Percentiles rank a stretch among this genome's conserved stretches.
Conservation (phyloP, 2,329 filamentous ascomycete genomes). For the Geoglossum cookeanum region DNA sequence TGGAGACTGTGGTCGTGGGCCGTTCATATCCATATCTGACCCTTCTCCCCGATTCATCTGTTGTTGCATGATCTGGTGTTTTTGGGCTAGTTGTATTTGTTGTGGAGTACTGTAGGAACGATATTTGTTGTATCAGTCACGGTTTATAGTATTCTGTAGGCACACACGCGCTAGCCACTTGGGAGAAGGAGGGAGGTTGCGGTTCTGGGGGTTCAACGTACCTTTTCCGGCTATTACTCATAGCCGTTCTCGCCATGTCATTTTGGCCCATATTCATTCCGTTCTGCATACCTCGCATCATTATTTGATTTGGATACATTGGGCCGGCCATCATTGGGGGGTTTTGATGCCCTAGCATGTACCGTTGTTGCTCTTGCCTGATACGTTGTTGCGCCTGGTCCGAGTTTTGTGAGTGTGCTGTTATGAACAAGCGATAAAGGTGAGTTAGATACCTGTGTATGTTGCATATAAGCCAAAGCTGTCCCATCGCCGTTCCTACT, state of each 20-base stretch:
- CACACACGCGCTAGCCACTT: neutral
- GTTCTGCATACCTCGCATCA: conserved; percentile 50
- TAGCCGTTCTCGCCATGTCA: conserved; percentile 51
- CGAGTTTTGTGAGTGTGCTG: neutral
- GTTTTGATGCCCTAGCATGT: conserved; percentile 55
- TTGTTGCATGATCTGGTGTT: conserved; percentile 46
- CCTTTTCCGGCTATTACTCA: conserved; percentile 61
- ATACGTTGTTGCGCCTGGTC: conserved; percentile 5
- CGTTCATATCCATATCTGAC: conserved; percentile 70
- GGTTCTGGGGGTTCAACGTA: conserved; percentile 23
- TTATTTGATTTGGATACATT: conserved; percentile 18
- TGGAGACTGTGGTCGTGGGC: conserved; percentile 63
- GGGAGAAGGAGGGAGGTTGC: neutral
- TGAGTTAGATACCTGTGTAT: conserved; percentile 49
- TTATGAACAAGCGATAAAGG: conserved; percentile 11
- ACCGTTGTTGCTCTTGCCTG: conserved; percentile 39
- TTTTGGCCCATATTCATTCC: conserved; percentile 41
- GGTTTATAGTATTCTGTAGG: neutral
- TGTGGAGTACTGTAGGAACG: conserved; percentile 26
- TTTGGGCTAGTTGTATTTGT: conserved; percentile 45
- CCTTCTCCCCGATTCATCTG: conserved; percentile 69
- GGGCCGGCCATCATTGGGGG: conserved; percentile 46
- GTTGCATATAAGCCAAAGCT: conserved; percentile 57
- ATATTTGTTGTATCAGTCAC: neutral
- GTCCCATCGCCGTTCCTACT: conserved; percentile 31